These are phyloP conservation scores for Ophioceras dolichostomum DNA, from an alignment of 2,329 filamentous ascomycete genomes.

Conservation along the genomic window DNA sequence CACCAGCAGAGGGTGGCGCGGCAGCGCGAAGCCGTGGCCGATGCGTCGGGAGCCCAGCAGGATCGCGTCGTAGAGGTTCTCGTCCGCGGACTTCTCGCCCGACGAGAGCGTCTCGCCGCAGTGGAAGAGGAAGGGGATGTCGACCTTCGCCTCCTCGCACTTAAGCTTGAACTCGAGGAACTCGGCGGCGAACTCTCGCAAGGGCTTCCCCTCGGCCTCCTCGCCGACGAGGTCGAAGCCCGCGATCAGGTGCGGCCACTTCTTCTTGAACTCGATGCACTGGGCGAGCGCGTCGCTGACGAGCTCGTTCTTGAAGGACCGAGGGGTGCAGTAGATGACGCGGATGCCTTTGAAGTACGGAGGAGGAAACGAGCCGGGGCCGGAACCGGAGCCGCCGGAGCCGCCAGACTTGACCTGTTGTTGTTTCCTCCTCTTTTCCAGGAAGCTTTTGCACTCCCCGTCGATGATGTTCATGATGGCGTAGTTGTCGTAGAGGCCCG, in stretches of 20 bases:
- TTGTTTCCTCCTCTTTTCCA: no score
- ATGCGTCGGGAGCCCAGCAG: slow-evolving; percentile 56
- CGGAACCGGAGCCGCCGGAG: no score
- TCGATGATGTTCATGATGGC: slow-evolving; percentile 50
- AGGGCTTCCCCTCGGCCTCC: slow-evolving; percentile 47
- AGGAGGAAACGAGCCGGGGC: no score
- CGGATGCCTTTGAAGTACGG: slow-evolving; percentile 51
- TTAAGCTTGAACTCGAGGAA: slow-evolving; percentile 42
- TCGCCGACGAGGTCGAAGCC: slow-evolving; percentile 62
- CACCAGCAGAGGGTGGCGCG: slow-evolving; percentile 55
- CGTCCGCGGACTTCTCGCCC: slow-evolving; percentile 46
- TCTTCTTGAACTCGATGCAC: slow-evolving; percentile 46
- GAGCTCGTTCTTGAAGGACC: slow-evolving; percentile 36
- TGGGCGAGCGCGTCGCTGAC: slow-evolving; percentile 44
- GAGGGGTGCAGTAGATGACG: slow-evolving; percentile 59
- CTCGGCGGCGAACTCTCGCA: slow-evolving; percentile 40
- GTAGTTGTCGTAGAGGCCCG: slow-evolving; percentile 34
- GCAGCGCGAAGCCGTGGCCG: slow-evolving; percentile 60
- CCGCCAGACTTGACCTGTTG: slow-evolving; percentile 9
- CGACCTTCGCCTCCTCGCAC: slow-evolving; percentile 32
- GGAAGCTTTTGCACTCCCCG: slow-evolving; percentile 37
- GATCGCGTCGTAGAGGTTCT: slow-evolving; percentile 58
- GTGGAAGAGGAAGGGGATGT: slow-evolving; percentile 65
- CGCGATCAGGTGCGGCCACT: slow-evolving; percentile 48
- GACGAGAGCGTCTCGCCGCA: slow-evolving; percentile 63